phyloP scores from a whole-genome alignment of 805 yeast genomes.

The Myxozyma udenii region DNA sequence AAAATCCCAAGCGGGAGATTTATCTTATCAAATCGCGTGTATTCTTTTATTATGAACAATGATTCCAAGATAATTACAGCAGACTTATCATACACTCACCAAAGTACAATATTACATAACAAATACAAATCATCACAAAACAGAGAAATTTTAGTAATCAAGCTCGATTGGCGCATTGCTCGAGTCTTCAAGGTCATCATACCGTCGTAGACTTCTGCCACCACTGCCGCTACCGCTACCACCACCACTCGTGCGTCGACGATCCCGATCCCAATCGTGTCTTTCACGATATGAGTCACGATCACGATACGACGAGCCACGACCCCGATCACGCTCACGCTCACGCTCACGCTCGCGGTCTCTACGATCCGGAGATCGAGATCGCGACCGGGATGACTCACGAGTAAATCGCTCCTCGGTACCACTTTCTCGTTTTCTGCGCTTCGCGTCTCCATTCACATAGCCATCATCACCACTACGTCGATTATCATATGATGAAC shows the following conservation, averaged over 20 bases:
- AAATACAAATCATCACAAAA: too few species aligned
- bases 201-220: conserved; percentile 22
- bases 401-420: too few species aligned
- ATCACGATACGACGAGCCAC: neutral
- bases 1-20: neutral
- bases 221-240: conserved; percentile 9
- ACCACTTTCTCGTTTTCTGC: too few species aligned
- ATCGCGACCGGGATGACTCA: conserved; percentile 3
- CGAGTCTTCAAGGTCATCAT: conserved; percentile 22
- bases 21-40: neutral
- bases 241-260: too few species aligned
- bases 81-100: too few species aligned
- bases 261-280: too few species aligned
- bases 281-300: too few species aligned
- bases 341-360: conserved; percentile 13
- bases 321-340: conserved; percentile 8
- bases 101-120: too few species aligned
- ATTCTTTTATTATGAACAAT: neutral
- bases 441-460: too few species aligned
- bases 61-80: conserved; percentile 1
- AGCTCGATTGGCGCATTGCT: conserved; percentile 7
- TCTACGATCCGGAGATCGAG: conserved; percentile 2
- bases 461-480: too few species aligned
- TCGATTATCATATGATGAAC: too few species aligned
- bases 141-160: too few species aligned